These are phyloP conservation scores for Scutellospora calospora DNA, from an alignment of 371 early-diverging fungal species.

Conservation along the genomic window DNA sequence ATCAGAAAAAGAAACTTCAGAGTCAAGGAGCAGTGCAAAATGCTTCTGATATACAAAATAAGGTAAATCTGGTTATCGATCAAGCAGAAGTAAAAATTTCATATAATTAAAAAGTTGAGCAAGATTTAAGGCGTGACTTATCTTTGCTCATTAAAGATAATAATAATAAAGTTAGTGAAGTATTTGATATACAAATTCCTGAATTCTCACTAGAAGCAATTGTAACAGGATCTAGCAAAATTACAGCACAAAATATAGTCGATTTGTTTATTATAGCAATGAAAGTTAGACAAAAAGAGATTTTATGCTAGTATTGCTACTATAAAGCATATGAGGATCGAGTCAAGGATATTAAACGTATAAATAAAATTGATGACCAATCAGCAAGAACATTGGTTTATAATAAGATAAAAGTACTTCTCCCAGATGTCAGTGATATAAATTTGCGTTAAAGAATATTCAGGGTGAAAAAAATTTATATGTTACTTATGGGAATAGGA, in stretches of 20 bases:
- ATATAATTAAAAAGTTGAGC: conserved; percentile 29
- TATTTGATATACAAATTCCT: conserved; percentile 41
- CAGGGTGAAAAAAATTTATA: conserved; percentile 33
- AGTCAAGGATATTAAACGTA: conserved; percentile 20
- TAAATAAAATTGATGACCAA: conserved; percentile 35
- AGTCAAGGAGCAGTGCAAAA: not conserved
- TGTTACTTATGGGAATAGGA: conserved; percentile 32
- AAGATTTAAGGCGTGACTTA: conserved; percentile 24
- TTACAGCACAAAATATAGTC: conserved; percentile 38
- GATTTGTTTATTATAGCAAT: conserved; percentile 37
- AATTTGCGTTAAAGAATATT: conserved; percentile 36
- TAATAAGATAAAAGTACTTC: conserved; percentile 25
- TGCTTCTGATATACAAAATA: not conserved
- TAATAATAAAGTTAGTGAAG: not conserved
- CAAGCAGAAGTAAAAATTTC: conserved; percentile 25
- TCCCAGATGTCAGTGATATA: conserved; percentile 20
- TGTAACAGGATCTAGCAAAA: conserved; percentile 30
- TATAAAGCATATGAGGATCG: too few relatives aligned
- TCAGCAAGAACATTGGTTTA: conserved; percentile 40
- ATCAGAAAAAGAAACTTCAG: conserved; percentile 7
- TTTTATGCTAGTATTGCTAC: too few relatives aligned
- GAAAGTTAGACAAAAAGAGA: conserved; percentile 42
- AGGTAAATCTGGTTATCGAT: not conserved
- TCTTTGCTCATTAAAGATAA: conserved; percentile 6
- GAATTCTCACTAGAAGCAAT: conserved; percentile 39